Conservation (phyloP, 2,329 filamentous ascomycete genomes). For the Emergomyces orientalis region DNA sequence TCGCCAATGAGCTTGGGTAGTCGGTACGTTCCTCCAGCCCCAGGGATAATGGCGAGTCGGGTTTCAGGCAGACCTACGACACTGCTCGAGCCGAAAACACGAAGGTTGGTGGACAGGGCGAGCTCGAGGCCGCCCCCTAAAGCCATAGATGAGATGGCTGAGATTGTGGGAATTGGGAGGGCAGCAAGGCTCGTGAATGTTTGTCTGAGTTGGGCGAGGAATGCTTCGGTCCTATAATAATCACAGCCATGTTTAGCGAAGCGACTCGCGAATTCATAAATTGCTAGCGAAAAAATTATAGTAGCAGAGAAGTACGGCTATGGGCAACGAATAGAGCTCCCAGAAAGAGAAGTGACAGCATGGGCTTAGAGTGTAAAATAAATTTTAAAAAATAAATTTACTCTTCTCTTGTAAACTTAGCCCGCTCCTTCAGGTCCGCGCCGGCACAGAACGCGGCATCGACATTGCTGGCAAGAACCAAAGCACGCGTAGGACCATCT, state of each 20-base stretch:
- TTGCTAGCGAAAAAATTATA: constrained; percentile 5
- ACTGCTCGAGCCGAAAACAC: constrained; percentile 72
- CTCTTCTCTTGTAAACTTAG: constrained; percentile 68
- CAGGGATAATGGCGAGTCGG: constrained; percentile 84
- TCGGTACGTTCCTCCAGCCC: constrained; percentile 84
- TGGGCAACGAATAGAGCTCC: neutral
- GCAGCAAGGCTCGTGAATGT: constrained; percentile 65
- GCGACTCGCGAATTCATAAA: neutral
- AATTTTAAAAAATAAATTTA: constrained; percentile 38
- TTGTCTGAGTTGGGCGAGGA: constrained; percentile 64
- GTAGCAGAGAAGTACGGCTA: neutral
- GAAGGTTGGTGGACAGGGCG: constrained; percentile 78
- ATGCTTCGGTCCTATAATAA: constrained; percentile 58
- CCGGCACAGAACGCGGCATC: constrained; percentile 87
- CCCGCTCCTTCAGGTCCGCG: constrained; percentile 84
- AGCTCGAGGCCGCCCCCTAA: constrained; percentile 92
- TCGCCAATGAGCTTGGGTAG: constrained; percentile 74
- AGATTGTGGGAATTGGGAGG: constrained; percentile 82
- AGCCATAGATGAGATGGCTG: constrained; percentile 73
- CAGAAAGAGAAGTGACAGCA: neutral
- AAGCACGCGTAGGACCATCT: constrained; percentile 58
- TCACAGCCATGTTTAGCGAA: neutral
- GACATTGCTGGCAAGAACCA: constrained; percentile 77
- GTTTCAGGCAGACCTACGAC: constrained; percentile 82
- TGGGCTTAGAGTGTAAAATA: neutral